Percentiles rank a stretch among this genome's conserved stretches.
phyloP scores from a whole-genome alignment of 306 rosid species.

The Castanea mollissima region DNA sequence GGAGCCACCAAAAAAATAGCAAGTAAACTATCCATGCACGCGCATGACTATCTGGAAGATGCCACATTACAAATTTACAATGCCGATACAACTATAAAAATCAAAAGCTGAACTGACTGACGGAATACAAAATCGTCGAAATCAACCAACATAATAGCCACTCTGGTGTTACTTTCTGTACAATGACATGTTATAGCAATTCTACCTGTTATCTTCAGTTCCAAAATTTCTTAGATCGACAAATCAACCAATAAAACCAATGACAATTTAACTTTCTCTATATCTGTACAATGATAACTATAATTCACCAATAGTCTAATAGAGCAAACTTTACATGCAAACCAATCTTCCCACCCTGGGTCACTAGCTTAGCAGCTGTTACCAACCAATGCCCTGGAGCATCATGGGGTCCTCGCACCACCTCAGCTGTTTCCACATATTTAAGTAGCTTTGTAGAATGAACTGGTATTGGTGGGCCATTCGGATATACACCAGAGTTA shows the following conservation, averaged over 20 bases:
- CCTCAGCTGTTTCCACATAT: conserved; percentile 80
- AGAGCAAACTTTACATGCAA: conserved; percentile 84
- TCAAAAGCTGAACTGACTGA: neutral
- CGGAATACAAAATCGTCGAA: neutral
- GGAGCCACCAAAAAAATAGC: too few relatives aligned
- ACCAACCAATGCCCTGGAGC: conserved; percentile 95
- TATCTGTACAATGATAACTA: conserved; percentile 21
- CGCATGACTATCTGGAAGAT: neutral
- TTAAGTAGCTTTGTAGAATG: conserved; percentile 63
- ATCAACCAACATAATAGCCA: conserved; percentile 17
- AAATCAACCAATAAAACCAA: conserved; percentile 11
- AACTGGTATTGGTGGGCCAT: conserved; percentile 75
- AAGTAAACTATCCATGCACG: neutral
- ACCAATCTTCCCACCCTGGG: conserved; percentile 76
- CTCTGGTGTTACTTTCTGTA: conserved; percentile 36
- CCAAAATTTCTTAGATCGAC: conserved; percentile 21
- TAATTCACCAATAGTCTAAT: conserved; percentile 66
- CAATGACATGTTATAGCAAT: conserved; percentile 31
- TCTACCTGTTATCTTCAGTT: conserved; percentile 22
- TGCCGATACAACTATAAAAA: neutral
- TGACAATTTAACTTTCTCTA: conserved; percentile 9
- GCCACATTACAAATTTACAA: neutral
- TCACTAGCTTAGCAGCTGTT: conserved; percentile 79
- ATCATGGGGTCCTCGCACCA: conserved; percentile 83
- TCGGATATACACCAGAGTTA: conserved; percentile 84